A percentile compares a stretch with the other conserved stretches of the same genome.
Conservation (phyloP, 78 protist genomes). For the Dictyostelium capitatum region DNA sequence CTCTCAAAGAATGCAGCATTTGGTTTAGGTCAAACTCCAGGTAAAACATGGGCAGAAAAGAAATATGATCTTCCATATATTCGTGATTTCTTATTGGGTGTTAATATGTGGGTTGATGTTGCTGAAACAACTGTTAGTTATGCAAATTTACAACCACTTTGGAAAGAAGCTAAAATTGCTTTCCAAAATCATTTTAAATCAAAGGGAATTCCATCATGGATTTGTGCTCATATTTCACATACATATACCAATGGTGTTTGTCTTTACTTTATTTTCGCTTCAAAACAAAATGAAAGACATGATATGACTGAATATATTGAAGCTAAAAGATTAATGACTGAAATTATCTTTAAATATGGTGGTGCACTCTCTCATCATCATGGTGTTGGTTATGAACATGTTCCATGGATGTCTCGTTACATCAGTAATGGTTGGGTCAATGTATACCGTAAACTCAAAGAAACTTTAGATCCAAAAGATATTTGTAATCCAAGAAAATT, state of each 20-base stretch:
- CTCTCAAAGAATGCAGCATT: conserved; percentile 68
- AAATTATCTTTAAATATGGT: conserved; percentile 80
- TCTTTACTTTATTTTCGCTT: conserved; percentile 85
- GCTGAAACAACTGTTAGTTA: conserved; percentile 81
- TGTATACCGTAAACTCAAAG: conserved; percentile 70
- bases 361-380: conserved; percentile 91
- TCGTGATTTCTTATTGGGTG: conserved; percentile 82
- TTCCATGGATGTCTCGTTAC: conserved; percentile 80
- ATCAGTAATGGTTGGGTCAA: conserved; percentile 70
- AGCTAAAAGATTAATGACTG: conserved; percentile 78
- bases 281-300: conserved; percentile 48
- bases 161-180: conserved; percentile 85
- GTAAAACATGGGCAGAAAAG: conserved; percentile 80
- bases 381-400: conserved; percentile 89
- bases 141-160: conserved; percentile 63
- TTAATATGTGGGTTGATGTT: conserved; percentile 82
- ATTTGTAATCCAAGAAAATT: conserved; percentile 83
- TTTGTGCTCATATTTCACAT: conserved; percentile 81
- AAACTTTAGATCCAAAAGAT: conserved; percentile 82
- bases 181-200: conserved; percentile 37
- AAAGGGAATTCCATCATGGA: conserved; percentile 76
- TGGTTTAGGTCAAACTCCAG: conserved; percentile 52
- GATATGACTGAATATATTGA: conserved; percentile 70
- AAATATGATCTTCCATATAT: conserved; percentile 89
- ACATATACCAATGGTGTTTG: conserved; percentile 83